A percentile compares a stretch with the other conserved stretches of the same genome.
These are phyloP conservation scores for Gossypium ekmanianum DNA, from an alignment of 345 rosid species.

Conservation along the genomic window DNA sequence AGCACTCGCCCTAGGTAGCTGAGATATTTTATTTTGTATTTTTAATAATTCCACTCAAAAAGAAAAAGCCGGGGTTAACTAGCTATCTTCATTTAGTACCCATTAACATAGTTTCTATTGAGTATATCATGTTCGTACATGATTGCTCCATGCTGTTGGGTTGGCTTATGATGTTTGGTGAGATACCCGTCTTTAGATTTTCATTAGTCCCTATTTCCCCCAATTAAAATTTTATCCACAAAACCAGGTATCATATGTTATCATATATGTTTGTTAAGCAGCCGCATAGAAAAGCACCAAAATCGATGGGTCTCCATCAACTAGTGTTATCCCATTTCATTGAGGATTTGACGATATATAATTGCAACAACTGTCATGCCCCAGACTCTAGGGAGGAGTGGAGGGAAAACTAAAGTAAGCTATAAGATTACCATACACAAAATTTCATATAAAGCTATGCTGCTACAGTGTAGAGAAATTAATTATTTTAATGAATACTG, in stretches of 20 bases:
- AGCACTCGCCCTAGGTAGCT: not conserved
- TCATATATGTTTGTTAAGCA: not conserved
- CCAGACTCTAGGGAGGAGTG: constrained; percentile 32
- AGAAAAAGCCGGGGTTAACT: not conserved
- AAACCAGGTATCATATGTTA: not conserved
- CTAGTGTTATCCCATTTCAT: constrained; percentile 39
- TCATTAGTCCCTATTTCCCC: not conserved
- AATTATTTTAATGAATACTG: not conserved
- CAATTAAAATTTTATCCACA: constrained; percentile 8
- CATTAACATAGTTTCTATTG: not conserved
- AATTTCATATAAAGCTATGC: not conserved
- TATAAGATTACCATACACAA: constrained; percentile 5
- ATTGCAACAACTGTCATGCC: constrained; percentile 51
- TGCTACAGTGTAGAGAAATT: not conserved
- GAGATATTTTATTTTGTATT: not conserved
- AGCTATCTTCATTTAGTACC: not conserved
- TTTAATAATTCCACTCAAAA: too few species aligned
- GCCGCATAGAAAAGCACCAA: not conserved
- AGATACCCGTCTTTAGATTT: not conserved
- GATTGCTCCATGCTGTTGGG: not conserved
- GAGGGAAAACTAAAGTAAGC: not conserved
- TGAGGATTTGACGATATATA: constrained; percentile 35
- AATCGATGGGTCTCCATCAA: constrained; percentile 40
- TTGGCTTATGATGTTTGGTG: too few species aligned
- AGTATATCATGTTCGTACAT: too few species aligned